Base-by-base conservation (phyloP, 805 yeast species). In the Monosporozyma yasuniensis region DNA sequence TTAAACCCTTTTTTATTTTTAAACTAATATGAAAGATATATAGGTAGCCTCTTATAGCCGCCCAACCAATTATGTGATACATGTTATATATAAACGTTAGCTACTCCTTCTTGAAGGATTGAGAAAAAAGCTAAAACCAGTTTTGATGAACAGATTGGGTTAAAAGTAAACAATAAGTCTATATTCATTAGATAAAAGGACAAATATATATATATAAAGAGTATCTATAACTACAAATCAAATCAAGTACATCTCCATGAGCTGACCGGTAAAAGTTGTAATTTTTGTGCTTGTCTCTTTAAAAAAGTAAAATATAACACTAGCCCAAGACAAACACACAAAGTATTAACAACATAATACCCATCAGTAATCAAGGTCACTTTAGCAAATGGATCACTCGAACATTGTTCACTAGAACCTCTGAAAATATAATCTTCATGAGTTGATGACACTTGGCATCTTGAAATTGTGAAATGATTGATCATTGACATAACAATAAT, bases 401-500 rank as follows among this genome's bases (percentile, higher is more conserved):
- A 53, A 28, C 64, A 50, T 14, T 32, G 47, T 19, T 54, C 51
- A 45, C 54, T 46, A 34, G 48, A 52, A 14, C 54, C 56, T 6
- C 48, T 60, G 50, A 54, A 47, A n/a, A 44, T 39, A 30, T 22
- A 12, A n/a, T 10, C 46, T 22, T 52, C 48, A 10, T 47, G 46
- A 2, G 52, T 46, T 7, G 46, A 46, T 12, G 58, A 58, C 10
- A 72, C 63, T 8, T 66, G 56, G 68, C 98, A 91, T 28, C 72
- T 64, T 1, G 89, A 80, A 3, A 67, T 59, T 0, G 97, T 86
- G 57, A 89, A 78, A 56, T 73, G 76, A 67, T 91, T 97, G 49
- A 93, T 91, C 67, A 89, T 73, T 52, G 74, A 78, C 56, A 89
- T 76, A 1, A 91, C 82, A 30, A 93, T 71, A n/a, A 87, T 71